Evolutionary conservation across 495 filamentous ascomycete species (phyloP).

Genomic region (Xylaria palmicola): DNA sequence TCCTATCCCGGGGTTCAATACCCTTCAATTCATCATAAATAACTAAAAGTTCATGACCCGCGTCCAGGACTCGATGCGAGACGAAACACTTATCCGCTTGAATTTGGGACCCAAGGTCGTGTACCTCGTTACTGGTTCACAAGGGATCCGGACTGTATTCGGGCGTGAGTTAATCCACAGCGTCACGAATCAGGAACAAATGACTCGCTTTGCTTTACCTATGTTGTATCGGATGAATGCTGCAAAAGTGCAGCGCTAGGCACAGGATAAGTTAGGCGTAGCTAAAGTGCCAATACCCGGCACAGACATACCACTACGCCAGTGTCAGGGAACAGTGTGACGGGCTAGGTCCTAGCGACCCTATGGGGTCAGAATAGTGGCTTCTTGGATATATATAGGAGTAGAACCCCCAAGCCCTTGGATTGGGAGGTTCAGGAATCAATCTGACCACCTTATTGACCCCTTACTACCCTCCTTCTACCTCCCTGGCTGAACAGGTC

Average conservation of each 20-base stretch:
- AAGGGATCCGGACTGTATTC: not conserved
- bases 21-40: slow-evolving; percentile 18
- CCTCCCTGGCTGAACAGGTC: too few species aligned
- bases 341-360: too few species aligned
- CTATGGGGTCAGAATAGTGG: too few species aligned
- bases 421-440: too few species aligned
- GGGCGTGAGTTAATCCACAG: not conserved
- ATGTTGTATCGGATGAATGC: not conserved
- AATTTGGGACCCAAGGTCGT: not conserved
- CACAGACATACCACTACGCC: not conserved
- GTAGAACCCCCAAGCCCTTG: too few species aligned
- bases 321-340: too few species aligned
- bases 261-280: not conserved
- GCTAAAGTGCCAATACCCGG: not conserved
- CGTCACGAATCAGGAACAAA: not conserved
- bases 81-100: not conserved
- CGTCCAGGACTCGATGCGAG: not conserved
- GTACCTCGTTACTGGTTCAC: not conserved
- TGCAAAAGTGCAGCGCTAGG: not conserved
- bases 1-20: slow-evolving; percentile 20
- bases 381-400: too few species aligned
- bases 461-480: too few species aligned
- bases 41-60: not conserved
- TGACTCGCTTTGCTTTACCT: not conserved
- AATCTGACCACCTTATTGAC: too few species aligned